Base-by-base conservation (phyloP, 1,284 basidiomycete genomes). In the Heterobasidion parviporum region DNA sequence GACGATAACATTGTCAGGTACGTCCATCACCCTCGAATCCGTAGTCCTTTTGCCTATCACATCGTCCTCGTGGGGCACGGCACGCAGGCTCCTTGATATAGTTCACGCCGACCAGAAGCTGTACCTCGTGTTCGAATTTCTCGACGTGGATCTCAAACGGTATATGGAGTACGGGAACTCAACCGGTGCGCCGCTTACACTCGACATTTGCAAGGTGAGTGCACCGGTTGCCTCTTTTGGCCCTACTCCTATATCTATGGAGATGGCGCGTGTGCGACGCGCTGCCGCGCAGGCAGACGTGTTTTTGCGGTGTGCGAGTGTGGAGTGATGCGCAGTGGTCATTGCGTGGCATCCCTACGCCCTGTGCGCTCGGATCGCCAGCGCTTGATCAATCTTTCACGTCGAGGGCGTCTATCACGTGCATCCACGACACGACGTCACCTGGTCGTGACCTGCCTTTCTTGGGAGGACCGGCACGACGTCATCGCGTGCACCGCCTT, bases 41-140 rank as follows among this genome's bases (percentile, higher is more conserved):
- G 10, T 20, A 16, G 15, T 10, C 10, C 26, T 10, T 48, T 48
- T 16, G 18, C 18, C n/a, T 16, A 16, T 41, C 46, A 48, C 18
- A 16, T 41, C 46, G 18, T 48, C 46, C 26, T 32, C 26, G 26
- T 48, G n/a, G 16, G 15, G 46, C 50, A 33, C 52, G 12, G 8
- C 15, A 18, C 49, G n/a, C 67, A 94, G 96, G 65, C 76, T 99
- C 57, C 80, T 96, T 57, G 96, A 99, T 73, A 98, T 99, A 61
- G 92, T 98, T 8, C 96, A 99, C 70, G 91, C 92, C 16, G 96
- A 99, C 72, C 88, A 92, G 72, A 96, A 97, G 72, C 81, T 99
- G 51, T 98, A 96, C 70, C 85, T 99, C 61, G 96, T 99, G 50
- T 98, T 96, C 68, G 97, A 99, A 74, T 94, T 93, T 70, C 77